These are phyloP conservation scores for Epichloe uncinata DNA, from an alignment of 2,329 filamentous ascomycete genomes.

Conservation along the genomic window DNA sequence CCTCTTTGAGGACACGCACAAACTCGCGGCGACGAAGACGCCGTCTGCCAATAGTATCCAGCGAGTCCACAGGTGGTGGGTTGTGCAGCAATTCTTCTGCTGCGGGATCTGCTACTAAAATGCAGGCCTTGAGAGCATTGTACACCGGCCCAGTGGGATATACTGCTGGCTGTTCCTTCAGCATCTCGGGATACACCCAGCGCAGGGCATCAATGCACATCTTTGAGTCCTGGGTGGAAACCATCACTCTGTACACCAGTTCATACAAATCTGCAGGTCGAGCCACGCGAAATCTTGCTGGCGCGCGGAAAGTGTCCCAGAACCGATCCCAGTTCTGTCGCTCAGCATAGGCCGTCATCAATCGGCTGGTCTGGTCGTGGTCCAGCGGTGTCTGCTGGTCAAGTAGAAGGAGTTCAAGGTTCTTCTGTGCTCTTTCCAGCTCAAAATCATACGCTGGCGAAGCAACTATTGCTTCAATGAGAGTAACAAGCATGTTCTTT, in stretches of 20 bases:
- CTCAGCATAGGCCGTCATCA: constrained; percentile 33
- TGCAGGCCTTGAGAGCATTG: constrained; percentile 36
- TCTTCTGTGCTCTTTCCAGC: constrained; percentile 27
- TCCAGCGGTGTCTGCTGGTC: constrained; percentile 25
- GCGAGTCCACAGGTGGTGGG: constrained; percentile 4
- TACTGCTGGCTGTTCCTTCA: constrained; percentile 38
- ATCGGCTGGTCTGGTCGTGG: constrained; percentile 23
- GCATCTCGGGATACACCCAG: constrained; percentile 47
- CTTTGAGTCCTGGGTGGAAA: constrained; percentile 26
- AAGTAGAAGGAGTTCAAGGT: constrained; percentile 31
- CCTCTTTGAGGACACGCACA: constrained; percentile 17
- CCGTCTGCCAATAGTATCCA: constrained; percentile 8
- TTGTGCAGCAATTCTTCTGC: constrained; percentile 23
- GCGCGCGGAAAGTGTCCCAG: constrained; percentile 46
- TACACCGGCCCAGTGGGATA: constrained; percentile 29
- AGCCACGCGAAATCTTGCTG: constrained; percentile 32
- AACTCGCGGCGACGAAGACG: constrained; percentile 20
- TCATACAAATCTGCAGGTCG: constrained; percentile 42
- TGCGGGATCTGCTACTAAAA: constrained; percentile 39
- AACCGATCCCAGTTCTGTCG: constrained; percentile 40
- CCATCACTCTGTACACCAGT: constrained; percentile 36
- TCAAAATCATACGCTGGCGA: constrained; percentile 18
- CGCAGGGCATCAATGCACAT: constrained; percentile 35
- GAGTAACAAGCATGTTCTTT: constrained; percentile 33
- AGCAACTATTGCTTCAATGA: constrained; percentile 27